Conservation (phyloP, 805 yeast species). For the Candida succiphila region DNA sequence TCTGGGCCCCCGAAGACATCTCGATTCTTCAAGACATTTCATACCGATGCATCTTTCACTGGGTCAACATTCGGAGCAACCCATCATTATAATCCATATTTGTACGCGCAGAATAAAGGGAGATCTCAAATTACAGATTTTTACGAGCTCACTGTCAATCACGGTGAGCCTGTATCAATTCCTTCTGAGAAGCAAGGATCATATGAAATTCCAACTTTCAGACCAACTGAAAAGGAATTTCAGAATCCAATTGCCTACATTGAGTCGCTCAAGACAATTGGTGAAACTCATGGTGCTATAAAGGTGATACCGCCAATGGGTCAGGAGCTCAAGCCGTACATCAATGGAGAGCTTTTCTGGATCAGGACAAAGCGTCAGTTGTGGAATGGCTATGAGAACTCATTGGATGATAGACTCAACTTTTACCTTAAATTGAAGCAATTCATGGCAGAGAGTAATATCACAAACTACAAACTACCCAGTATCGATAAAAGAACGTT, state of each 20-base stretch:
- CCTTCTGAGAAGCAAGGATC: not conserved
- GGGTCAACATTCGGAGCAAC: constrained; percentile 6
- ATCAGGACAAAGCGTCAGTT: constrained; percentile 41
- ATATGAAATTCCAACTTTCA: constrained; percentile 39
- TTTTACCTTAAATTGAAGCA: constrained; percentile 38
- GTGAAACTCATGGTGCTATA: constrained; percentile 60
- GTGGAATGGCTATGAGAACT: constrained; percentile 32
- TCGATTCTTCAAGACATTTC: constrained; percentile 14
- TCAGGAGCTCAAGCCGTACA: constrained; percentile 24
- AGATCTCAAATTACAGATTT: not conserved
- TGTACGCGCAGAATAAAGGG: constrained; percentile 31
- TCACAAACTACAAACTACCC: constrained; percentile 38
- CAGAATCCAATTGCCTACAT: constrained; percentile 58
- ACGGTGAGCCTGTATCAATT: not conserved
- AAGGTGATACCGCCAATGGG: constrained; percentile 56
- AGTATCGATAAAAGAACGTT: constrained; percentile 56
- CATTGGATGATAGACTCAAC: constrained; percentile 30
- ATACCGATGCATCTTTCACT: constrained; percentile 5
- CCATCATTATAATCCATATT: constrained; percentile 34
- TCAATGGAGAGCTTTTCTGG: constrained; percentile 38
- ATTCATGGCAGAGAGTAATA: constrained; percentile 27
- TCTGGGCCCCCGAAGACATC: constrained; percentile 20
- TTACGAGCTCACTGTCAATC: no score
- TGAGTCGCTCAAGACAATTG: constrained; percentile 41
- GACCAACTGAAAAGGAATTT: constrained; percentile 47